Conservation (phyloP, 495 filamentous ascomycete genomes). For the Penicillium angulare region DNA sequence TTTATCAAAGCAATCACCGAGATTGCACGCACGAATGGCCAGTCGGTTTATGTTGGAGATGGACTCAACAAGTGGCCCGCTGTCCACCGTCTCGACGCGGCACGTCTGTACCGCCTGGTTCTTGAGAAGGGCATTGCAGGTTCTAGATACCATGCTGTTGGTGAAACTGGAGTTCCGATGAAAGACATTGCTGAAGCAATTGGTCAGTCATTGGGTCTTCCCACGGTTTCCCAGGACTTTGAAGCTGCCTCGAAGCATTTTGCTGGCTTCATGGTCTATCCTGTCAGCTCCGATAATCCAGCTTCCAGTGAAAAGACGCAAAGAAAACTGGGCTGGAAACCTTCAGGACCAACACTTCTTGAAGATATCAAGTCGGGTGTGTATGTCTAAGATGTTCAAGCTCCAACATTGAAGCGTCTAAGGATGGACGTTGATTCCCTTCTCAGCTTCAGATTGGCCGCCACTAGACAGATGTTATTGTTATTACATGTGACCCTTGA, state of each 20-base stretch:
- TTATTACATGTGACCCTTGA: no score
- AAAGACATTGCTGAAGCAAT: constrained; percentile 42
- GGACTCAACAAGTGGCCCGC: constrained; percentile 43
- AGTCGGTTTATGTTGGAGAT: constrained; percentile 41
- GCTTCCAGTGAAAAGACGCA: constrained; percentile 41
- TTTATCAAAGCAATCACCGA: constrained; percentile 33
- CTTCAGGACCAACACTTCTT: constrained; percentile 27
- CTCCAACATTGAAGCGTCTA: no score
- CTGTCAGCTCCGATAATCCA: constrained; percentile 31
- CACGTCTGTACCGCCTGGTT: constrained; percentile 37
- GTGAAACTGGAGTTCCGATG: constrained; percentile 34
- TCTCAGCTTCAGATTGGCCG: no score
- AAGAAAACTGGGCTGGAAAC: constrained; percentile 40
- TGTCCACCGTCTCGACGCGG: constrained; percentile 41
- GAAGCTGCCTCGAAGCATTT: constrained; percentile 34
- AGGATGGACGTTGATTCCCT: no score
- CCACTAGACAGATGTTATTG: no score
- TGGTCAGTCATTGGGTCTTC: constrained; percentile 30
- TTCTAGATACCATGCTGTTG: constrained; percentile 38
- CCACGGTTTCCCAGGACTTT: constrained; percentile 22
- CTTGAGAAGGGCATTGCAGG: constrained; percentile 43
- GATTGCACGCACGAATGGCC: constrained; percentile 29
- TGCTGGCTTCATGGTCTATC: constrained; percentile 25
- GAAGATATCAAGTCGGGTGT: constrained; percentile 34
- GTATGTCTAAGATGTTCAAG: constrained; percentile 17